Percentiles rank a stretch among this genome's conserved stretches.
phyloP scores from a whole-genome alignment of 176 grass and related monocot species.

The Triticum aestivum region IWGSC_CS_RefSeq_v2.1 NC_057794.1:459702989-459703488 shows the following conservation, averaged over 20 bases:
- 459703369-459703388: constrained; percentile 43
- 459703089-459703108: constrained; percentile 76
- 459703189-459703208: constrained; percentile 7
- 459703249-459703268: constrained; percentile 35
- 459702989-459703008: neutral
- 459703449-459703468: constrained; percentile 45
- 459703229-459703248: neutral
- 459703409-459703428: constrained; percentile 27
- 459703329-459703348: constrained; percentile 52
- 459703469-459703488: constrained; percentile 51
- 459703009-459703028: neutral
- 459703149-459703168: constrained; percentile 78
- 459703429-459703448: constrained; percentile 38
- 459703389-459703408: constrained; percentile 30
- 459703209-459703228: constrained; percentile 22
- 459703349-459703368: constrained; percentile 49
- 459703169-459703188: constrained; percentile 20
- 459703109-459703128: constrained; percentile 78
- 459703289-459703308: constrained; percentile 29
- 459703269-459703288: constrained; percentile 19
- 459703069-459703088: constrained; percentile 58
- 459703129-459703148: constrained; percentile 66
- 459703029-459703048: neutral
- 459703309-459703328: constrained; percentile 44
- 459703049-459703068: constrained; percentile 89